Conservation (phyloP, 2,329 filamentous ascomycete species). For the Neodidymelliopsis sp. region DNA sequence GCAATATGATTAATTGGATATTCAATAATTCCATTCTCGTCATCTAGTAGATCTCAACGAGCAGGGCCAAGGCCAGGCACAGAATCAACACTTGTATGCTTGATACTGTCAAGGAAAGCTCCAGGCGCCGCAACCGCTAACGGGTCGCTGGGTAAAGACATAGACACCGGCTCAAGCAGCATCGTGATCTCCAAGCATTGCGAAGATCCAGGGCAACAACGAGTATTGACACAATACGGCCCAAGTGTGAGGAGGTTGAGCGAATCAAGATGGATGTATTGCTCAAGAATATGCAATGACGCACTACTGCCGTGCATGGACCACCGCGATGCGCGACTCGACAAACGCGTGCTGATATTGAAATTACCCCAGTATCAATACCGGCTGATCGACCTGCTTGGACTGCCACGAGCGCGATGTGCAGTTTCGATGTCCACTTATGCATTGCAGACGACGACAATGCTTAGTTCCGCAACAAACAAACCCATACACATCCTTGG, state of each 20-base stretch:
- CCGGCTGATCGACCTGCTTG: neutral
- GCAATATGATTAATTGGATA: too few species aligned
- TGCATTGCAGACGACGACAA: slow-evolving; percentile 42
- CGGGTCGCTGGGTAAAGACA: too few species aligned
- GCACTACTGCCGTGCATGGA: slow-evolving; percentile 18
- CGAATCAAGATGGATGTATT: neutral
- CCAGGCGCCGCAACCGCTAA: too few species aligned
- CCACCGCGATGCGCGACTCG: slow-evolving; percentile 10
- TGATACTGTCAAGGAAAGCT: too few species aligned
- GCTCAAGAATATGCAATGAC: slow-evolving; percentile 13
- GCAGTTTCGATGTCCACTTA: slow-evolving; percentile 35
- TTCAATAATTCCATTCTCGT: too few species aligned
- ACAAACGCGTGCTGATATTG: slow-evolving; percentile 10
- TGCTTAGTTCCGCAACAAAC: slow-evolving; percentile 34
- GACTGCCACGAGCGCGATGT: slow-evolving; percentile 35
- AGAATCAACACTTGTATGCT: too few species aligned
- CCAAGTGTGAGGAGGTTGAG: neutral
- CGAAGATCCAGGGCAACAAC: too few species aligned
- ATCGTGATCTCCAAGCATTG: too few species aligned
- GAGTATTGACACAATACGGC: too few species aligned
- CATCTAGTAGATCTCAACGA: too few species aligned
- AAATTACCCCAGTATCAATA: slow-evolving; percentile 7
- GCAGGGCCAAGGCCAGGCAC: too few species aligned
- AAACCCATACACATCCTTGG: slow-evolving; percentile 29
- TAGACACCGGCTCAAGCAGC: too few species aligned